These are phyloP conservation scores for Strigomonas galati DNA, from an alignment of 208 protist genomes.

Conservation along the genomic window DNA sequence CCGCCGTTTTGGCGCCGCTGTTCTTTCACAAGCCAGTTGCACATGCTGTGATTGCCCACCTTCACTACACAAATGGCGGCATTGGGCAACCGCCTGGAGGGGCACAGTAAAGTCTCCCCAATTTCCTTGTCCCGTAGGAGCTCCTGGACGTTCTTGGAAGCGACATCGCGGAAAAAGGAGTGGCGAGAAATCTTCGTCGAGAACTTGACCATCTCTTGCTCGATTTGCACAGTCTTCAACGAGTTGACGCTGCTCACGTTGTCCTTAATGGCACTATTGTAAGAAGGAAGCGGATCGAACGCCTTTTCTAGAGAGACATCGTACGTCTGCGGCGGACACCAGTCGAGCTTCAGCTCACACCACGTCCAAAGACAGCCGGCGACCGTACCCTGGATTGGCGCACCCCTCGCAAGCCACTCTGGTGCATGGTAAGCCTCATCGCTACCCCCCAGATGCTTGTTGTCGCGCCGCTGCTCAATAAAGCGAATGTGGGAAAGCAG, in stretches of 20 bases:
- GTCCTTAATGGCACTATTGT: conserved; percentile 11
- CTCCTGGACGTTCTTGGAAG: conserved; percentile 33
- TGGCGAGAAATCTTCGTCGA: conserved; percentile 79
- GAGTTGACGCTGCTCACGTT: conserved; percentile 66
- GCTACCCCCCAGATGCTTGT: conserved; percentile 6
- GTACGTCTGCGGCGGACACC: conserved; percentile 45
- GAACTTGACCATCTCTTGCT: conserved; percentile 53
- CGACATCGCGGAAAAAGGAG: conserved; percentile 67
- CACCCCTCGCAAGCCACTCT: conserved; percentile 57
- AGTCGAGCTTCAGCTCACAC: conserved; percentile 72
- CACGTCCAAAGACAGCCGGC: conserved; percentile 54
- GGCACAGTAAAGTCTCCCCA: conserved; percentile 74
- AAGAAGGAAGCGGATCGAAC: not conserved
- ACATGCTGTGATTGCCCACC: conserved; percentile 48
- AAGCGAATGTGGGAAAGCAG: conserved; percentile 45
- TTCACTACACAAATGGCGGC: conserved; percentile 74
- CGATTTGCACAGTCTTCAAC: conserved; percentile 46
- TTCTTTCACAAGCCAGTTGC: conserved; percentile 75
- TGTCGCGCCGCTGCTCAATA: conserved; percentile 28
- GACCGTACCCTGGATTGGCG: conserved; percentile 71
- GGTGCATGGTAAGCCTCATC: conserved; percentile 15
- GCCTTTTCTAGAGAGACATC: not conserved
- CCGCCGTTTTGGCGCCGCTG: conserved; percentile 52
- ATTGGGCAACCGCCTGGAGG: conserved; percentile 29
- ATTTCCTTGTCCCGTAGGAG: conserved; percentile 79